Evolutionary conservation across 2,329 filamentous ascomycete genomes (phyloP).

Genomic region (Orbilia javanica): DNA sequence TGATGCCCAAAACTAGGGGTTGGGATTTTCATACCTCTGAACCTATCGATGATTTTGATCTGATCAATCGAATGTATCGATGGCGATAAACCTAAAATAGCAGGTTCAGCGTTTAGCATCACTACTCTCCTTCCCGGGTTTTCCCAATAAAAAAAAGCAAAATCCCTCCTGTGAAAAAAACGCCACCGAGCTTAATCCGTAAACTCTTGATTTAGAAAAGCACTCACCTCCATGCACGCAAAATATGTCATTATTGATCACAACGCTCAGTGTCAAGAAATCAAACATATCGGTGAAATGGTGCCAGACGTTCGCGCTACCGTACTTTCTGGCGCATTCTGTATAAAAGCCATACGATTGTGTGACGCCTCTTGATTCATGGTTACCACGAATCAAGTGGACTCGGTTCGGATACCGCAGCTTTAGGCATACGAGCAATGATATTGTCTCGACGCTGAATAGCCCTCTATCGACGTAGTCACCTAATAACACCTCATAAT

Average conservation of each 20-base stretch:
- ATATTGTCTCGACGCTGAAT: conserved; percentile 99
- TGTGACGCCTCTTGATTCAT: conserved; percentile 96
- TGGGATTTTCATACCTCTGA: conserved; percentile 69
- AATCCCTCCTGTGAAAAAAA: background rate
- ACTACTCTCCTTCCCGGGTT: conserved; percentile 45
- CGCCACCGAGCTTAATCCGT: conserved; percentile 24
- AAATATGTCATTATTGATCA: conserved; percentile 99
- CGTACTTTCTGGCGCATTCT: conserved; percentile 97
- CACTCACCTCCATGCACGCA: conserved; percentile 87
- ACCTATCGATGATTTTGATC: conserved; percentile 97
- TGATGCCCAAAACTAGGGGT: conserved; percentile 27
- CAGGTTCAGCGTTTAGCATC: conserved; percentile 31
- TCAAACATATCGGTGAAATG: conserved; percentile 99
- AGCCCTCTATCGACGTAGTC: conserved; percentile 99
- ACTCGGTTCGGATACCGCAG: conserved; percentile 95
- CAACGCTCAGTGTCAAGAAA: conserved; percentile 93
- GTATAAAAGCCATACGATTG: conserved; percentile 99
- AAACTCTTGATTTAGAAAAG: conserved; percentile 12
- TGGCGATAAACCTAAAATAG: conserved; percentile 76
- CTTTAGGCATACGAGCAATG: conserved; percentile 95
- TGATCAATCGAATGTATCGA: conserved; percentile 98
- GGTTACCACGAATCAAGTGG: conserved; percentile 95
- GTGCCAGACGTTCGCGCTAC: conserved; percentile 98
- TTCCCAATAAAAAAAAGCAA: conserved; percentile 10
- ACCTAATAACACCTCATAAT: conserved; percentile 69